These are phyloP conservation scores for Hypomontagnella monticulosa DNA, from an alignment of 495 filamentous ascomycete species.

Conservation along the genomic window DNA sequence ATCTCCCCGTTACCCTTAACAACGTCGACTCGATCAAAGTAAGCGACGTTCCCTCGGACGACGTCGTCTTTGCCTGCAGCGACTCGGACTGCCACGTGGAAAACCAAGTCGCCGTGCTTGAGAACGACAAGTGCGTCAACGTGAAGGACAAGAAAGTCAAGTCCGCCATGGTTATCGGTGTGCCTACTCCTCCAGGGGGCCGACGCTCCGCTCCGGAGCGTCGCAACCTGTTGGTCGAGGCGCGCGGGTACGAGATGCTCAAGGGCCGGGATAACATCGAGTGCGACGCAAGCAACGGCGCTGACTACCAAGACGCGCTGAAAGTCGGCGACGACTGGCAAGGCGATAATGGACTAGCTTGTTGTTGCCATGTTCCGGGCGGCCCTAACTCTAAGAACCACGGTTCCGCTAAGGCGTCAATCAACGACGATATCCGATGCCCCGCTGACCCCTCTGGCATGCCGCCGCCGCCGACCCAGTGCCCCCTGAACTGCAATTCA, in stretches of 20 bases:
- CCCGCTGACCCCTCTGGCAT: conserved; percentile 15
- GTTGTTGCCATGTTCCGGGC: conserved; percentile 24
- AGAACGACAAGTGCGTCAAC: conserved; percentile 21
- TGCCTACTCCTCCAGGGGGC: conserved; percentile 4
- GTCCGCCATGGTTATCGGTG: conserved; percentile 29
- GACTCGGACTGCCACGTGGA: conserved; percentile 28
- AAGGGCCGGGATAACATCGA: not conserved
- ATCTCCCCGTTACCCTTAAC: conserved; percentile 19
- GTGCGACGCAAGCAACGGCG: conserved; percentile 11
- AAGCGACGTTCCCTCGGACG: conserved; percentile 11
- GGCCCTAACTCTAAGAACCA: conserved; percentile 6
- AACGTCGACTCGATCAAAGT: conserved; percentile 20
- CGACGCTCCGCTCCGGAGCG: not conserved
- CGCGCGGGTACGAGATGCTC: not conserved
- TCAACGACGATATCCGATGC: conserved; percentile 19
- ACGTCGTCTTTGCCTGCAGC: conserved; percentile 21
- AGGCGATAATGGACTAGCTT: conserved; percentile 10
- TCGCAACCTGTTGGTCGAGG: conserved; percentile 14
- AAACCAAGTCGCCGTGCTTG: conserved; percentile 19
- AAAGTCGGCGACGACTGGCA: conserved; percentile 28
- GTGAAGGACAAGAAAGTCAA: conserved; percentile 20
- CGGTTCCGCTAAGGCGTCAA: conserved; percentile 21
- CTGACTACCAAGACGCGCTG: conserved; percentile 21
- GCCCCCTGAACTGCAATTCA: conserved; percentile 23
- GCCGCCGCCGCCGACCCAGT: conserved; percentile 9